A percentile compares a stretch with the other conserved stretches of the same genome.
Conservation (phyloP, 306 rosid genomes). For the Vicia villosa region DNA sequence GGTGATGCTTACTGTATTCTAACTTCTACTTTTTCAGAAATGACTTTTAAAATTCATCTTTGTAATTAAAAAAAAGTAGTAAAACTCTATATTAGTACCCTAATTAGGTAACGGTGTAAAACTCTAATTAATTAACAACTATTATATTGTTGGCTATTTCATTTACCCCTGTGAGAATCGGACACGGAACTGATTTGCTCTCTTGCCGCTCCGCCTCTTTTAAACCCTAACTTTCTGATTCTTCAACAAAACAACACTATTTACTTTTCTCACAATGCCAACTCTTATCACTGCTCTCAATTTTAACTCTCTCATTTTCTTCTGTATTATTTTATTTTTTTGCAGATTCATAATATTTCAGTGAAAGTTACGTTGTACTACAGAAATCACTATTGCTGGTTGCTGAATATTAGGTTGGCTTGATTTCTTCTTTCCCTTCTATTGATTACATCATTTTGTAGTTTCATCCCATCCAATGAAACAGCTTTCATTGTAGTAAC, state of each 20-base stretch:
- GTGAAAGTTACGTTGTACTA: background rate
- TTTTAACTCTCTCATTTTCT: background rate
- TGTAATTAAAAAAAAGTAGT: too few relatives aligned
- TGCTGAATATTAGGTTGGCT: background rate
- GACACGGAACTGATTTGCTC: background rate
- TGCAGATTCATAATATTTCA: background rate
- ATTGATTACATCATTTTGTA: too few relatives aligned
- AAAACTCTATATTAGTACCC: too few relatives aligned
- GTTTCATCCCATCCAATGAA: too few relatives aligned
- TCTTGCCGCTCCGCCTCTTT: conserved; percentile 19
- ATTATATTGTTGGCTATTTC: background rate
- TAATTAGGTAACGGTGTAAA: too few relatives aligned
- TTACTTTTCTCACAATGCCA: background rate
- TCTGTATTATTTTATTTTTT: background rate
- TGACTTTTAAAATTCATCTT: too few relatives aligned
- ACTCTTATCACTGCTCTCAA: background rate
- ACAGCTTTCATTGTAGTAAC: too few relatives aligned
- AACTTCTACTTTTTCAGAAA: too few relatives aligned
- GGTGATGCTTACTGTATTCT: too few relatives aligned
- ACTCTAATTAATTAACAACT: too few relatives aligned
- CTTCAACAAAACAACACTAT: background rate
- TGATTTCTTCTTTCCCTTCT: background rate
- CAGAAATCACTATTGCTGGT: background rate
- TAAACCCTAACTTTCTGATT: conserved; percentile 3
- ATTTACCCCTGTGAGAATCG: background rate